Conservation (phyloP, 225 moss, liverwort and hornwort genomes). For the Physcomitrium patens region DNA sequence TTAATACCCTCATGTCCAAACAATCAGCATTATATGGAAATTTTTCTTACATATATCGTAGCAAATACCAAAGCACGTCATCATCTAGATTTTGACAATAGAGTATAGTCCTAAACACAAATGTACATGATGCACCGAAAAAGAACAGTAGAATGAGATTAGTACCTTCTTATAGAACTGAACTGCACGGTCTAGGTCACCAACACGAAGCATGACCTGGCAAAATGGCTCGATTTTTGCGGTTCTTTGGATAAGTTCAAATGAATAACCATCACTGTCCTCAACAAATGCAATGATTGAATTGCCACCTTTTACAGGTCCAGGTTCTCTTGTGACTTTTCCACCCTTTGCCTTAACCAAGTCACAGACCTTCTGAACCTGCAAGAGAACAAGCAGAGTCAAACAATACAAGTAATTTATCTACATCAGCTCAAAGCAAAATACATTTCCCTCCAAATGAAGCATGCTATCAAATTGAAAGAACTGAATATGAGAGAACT, state of each 20-base stretch:
- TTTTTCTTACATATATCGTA: background rate
- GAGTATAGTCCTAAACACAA: background rate
- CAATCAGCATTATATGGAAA: background rate
- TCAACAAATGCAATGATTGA: conserved; percentile 86
- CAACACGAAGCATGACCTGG: conserved; percentile 94
- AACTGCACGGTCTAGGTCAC: conserved; percentile 84
- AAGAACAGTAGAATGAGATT: background rate
- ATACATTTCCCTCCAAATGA: background rate
- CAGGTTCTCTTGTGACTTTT: conserved; percentile 85
- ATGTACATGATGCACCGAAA: background rate
- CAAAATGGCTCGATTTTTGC: conserved; percentile 86
- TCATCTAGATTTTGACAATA: background rate
- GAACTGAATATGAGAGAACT: background rate
- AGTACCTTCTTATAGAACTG: conserved; percentile 89
- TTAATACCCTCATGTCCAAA: background rate
- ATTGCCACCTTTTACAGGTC: conserved; percentile 89
- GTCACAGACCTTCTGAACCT: conserved; percentile 91
- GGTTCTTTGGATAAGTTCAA: conserved; percentile 91
- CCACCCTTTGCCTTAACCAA: conserved; percentile 89
- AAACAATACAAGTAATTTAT: background rate
- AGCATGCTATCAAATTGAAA: background rate
- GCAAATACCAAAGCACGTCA: background rate
- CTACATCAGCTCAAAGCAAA: conserved; percentile 9
- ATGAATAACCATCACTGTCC: conserved; percentile 96
- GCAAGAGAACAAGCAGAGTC: conserved; percentile 18